Evolutionary conservation across 2,329 filamentous ascomycete species (phyloP).

Genomic region (Byssoonygena ceratinophila): DNA sequence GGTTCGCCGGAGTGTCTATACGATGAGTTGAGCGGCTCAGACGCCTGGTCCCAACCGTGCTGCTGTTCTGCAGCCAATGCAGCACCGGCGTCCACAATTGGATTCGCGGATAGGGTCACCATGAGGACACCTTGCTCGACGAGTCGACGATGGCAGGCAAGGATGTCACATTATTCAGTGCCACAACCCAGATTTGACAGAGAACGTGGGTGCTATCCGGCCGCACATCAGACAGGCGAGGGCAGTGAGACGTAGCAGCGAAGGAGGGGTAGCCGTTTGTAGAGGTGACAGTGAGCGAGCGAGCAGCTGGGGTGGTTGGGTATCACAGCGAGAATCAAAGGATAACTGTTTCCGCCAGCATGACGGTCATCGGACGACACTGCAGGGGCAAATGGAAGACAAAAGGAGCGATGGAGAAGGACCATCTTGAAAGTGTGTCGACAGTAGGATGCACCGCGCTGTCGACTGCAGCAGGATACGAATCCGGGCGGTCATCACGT

Average conservation of each 20-base stretch:
- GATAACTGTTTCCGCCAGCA: slow-evolving; percentile 3
- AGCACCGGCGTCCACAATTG: slow-evolving; percentile 2
- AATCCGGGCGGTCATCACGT: slow-evolving; percentile 2
- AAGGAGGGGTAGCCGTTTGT: slow-evolving; percentile 8
- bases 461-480: slow-evolving; percentile 17
- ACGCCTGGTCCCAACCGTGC: slow-evolving; percentile 3
- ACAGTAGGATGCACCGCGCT: background rate
- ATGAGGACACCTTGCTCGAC: background rate
- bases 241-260: background rate
- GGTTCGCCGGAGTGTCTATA: background rate
- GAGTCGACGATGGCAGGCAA: background rate
- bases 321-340: slow-evolving; percentile 7
- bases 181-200: background rate
- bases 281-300: background rate
- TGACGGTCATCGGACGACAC: slow-evolving; percentile 5
- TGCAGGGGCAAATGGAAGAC: background rate
- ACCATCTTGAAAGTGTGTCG: background rate
- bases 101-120: background rate
- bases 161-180: slow-evolving; percentile 9
- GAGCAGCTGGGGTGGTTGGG: background rate
- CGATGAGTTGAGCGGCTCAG: background rate
- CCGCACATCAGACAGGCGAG: background rate
- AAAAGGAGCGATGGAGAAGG: background rate
- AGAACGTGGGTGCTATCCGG: background rate
- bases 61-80: background rate